Evolutionary conservation across 163 green algal genomes (phyloP).

Genomic region (Scenedesmus sp.): DNA sequence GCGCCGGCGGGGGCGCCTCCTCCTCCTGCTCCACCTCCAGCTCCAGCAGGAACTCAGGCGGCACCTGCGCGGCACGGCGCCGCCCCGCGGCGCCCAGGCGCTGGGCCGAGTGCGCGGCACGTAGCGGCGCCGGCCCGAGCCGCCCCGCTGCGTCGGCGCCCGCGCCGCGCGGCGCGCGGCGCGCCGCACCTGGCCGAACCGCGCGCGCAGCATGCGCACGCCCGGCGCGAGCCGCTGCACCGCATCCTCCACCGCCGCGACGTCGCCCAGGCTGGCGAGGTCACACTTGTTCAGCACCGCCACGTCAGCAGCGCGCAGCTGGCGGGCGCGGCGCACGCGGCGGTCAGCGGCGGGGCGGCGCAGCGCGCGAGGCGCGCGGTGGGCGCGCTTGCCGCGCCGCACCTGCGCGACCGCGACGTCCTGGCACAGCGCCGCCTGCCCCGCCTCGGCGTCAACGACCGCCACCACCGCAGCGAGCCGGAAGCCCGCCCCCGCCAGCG

Average conservation of each 20-base stretch:
- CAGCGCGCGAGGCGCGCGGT: too few species aligned
- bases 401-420: slow-evolving; percentile 57
- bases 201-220: slow-evolving; percentile 46
- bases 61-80: slow-evolving; percentile 19
- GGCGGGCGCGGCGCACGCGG: neutral
- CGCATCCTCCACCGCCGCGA: slow-evolving; percentile 56
- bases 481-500: slow-evolving; percentile 50
- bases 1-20: too few species aligned
- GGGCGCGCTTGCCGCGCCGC: too few species aligned
- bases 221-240: slow-evolving; percentile 46
- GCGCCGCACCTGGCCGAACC: slow-evolving; percentile 49
- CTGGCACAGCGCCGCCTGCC: slow-evolving; percentile 32
- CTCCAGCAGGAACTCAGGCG: slow-evolving; percentile 11
- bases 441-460: slow-evolving; percentile 65
- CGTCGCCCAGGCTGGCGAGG: slow-evolving; percentile 47
- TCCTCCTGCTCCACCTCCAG: neutral
- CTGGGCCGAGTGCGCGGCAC: neutral
- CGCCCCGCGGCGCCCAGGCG: too few species aligned
- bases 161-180: neutral
- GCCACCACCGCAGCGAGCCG: slow-evolving; percentile 57
- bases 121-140: neutral
- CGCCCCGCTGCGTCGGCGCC: neutral
- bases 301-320: slow-evolving; percentile 59
- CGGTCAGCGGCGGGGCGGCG: neutral
- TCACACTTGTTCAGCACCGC: slow-evolving; percentile 72